Evolutionary conservation across 164 flowering plant genomes (phyloP).

Genomic region (Euptelea pleiosperma): DNA sequence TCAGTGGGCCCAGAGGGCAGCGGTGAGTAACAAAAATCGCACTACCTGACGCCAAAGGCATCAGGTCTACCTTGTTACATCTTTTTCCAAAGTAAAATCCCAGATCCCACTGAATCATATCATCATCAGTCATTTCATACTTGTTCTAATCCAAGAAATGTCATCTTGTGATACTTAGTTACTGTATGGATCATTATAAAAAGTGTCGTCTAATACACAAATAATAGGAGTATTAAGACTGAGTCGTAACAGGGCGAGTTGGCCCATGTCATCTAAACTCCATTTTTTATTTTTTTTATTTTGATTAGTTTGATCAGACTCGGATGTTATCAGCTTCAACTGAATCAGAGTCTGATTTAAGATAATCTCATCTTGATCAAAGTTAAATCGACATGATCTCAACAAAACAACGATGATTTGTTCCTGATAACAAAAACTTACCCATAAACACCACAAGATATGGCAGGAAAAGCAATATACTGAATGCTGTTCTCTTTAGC

Average conservation of each 20-base stretch:
- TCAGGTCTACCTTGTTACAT: too few species aligned
- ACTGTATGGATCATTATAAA: too few species aligned
- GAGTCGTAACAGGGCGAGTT: too few species aligned
- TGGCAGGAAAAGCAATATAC: constrained; percentile 88
- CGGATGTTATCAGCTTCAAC: background rate
- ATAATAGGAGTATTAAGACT: too few species aligned
- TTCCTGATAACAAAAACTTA: constrained; percentile 24
- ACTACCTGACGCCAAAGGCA: too few species aligned
- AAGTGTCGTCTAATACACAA: too few species aligned
- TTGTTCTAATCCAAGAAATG: background rate
- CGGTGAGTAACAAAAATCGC: too few species aligned
- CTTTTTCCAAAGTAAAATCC: too few species aligned
- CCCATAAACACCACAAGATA: constrained; percentile 90
- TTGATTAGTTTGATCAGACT: background rate
- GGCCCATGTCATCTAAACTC: too few species aligned
- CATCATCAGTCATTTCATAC: background rate
- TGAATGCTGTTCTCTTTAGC: constrained; percentile 77
- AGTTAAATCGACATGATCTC: constrained; percentile 1
- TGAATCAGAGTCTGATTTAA: background rate
- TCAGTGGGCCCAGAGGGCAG: too few species aligned
- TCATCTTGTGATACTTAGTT: too few species aligned
- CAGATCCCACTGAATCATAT: background rate
- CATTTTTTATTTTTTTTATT: too few species aligned
- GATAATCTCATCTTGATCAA: background rate
- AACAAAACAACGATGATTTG: background rate